A percentile compares a stretch with the other conserved stretches of the same genome.
Conservation (phyloP, 2,329 filamentous ascomycete species). For the Cytospora mali region DNA sequence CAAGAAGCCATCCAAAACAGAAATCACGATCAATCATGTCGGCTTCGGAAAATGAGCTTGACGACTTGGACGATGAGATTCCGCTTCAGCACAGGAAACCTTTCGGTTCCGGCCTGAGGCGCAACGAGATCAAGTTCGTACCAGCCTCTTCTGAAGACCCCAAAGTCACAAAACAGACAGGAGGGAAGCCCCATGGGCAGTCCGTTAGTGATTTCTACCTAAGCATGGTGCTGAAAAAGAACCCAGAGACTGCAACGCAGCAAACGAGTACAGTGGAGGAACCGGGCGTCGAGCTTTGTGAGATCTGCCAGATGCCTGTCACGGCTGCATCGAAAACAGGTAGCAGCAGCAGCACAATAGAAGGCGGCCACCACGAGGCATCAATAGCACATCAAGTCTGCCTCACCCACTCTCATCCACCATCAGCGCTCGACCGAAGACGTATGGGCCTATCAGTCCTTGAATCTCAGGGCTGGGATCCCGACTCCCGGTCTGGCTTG, state of each 20-base stretch:
- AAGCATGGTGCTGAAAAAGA: slow-evolving; percentile 62
- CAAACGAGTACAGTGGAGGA: slow-evolving; percentile 29
- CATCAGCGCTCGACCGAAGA: slow-evolving; percentile 69
- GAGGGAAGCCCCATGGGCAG: slow-evolving; percentile 28
- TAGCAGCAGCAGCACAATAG: slow-evolving; percentile 27
- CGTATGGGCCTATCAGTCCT: slow-evolving; percentile 71
- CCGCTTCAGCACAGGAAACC: slow-evolving; percentile 57
- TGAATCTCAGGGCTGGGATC: slow-evolving; percentile 71
- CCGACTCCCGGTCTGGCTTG: slow-evolving; percentile 71
- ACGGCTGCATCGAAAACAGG: slow-evolving; percentile 27
- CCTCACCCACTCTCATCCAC: slow-evolving; percentile 69
- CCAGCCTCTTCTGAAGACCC: slow-evolving; percentile 48
- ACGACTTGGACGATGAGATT: slow-evolving; percentile 48
- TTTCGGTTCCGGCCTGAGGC: slow-evolving; percentile 60
- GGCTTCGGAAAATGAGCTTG: slow-evolving; percentile 30
- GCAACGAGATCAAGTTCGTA: slow-evolving; percentile 60
- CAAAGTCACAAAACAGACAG: slow-evolving; percentile 31
- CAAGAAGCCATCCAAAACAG: too few relatives aligned
- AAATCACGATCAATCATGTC: slow-evolving; percentile 2
- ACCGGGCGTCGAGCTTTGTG: slow-evolving; percentile 44
- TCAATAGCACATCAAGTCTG: slow-evolving; percentile 73
- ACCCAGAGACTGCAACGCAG: slow-evolving; percentile 27
- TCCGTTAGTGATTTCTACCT: slow-evolving; percentile 65
- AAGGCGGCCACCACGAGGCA: slow-evolving; percentile 52
- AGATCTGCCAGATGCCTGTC: slow-evolving; percentile 63